Evolutionary conservation across 2,329 filamentous ascomycete genomes (phyloP).

Genomic region (Cladophialophora exuberans): DNA sequence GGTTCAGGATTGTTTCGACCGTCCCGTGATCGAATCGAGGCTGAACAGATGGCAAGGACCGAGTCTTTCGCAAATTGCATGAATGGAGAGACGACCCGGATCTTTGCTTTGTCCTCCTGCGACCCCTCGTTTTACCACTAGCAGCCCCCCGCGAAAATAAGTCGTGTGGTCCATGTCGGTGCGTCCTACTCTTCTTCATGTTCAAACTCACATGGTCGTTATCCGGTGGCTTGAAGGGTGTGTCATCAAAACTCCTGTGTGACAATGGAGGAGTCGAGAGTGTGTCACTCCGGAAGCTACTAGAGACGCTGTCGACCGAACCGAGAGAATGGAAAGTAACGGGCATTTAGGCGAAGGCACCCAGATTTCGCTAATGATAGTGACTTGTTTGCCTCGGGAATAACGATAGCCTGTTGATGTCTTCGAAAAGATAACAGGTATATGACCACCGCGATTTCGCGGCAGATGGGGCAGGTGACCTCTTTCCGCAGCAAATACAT

Average conservation of each 20-base stretch:
- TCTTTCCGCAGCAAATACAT: not conserved
- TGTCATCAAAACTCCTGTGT: conserved; percentile 17
- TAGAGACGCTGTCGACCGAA: conserved; percentile 9
- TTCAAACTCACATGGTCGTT: conserved; percentile 26
- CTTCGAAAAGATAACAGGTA: not conserved
- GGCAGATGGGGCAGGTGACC: not conserved
- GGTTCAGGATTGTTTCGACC: conserved; percentile 7
- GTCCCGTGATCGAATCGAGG: conserved; percentile 11
- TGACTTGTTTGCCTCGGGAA: not conserved
- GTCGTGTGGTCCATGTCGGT: conserved; percentile 4
- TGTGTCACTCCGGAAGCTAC: conserved; percentile 19
- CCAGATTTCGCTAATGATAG: conserved; percentile 7
- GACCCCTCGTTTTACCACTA: not conserved
- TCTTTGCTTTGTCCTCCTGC: conserved; percentile 1
- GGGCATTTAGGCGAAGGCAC: conserved; percentile 10
- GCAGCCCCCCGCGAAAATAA: not conserved
- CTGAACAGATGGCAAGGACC: conserved; percentile 18
- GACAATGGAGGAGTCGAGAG: conserved; percentile 29
- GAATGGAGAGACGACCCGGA: not conserved
- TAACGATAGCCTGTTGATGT: conserved; percentile 13
- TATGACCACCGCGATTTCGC: not conserved
- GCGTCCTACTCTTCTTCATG: conserved; percentile 28
- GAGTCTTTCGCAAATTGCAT: conserved; percentile 11
- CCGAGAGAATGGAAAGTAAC: conserved; percentile 9
- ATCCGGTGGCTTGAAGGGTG: conserved; percentile 27